These are phyloP conservation scores for Warburgia ugandensis DNA, from an alignment of 164 flowering plant species.

Conservation along the genomic window DNA sequence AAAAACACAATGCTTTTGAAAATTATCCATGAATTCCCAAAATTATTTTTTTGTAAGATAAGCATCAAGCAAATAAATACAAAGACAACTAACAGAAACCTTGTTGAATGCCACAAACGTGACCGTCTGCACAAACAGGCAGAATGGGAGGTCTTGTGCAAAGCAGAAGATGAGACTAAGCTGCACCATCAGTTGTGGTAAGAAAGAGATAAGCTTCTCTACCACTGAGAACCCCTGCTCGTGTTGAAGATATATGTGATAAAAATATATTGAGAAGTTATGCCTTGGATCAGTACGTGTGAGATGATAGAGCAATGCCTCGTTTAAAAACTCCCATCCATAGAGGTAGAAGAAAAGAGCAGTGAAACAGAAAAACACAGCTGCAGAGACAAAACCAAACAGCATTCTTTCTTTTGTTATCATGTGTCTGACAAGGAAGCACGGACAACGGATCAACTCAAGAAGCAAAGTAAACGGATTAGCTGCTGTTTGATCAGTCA, in stretches of 20 bases:
- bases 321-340: slow-evolving; percentile 80
- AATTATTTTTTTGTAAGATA: too few relatives aligned
- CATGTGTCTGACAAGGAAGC: slow-evolving; percentile 26
- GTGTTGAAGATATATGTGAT: slow-evolving; percentile 83
- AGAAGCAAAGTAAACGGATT: neutral
- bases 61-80: neutral
- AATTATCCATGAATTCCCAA: too few relatives aligned
- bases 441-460: slow-evolving; percentile 12
- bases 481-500: slow-evolving; percentile 1
- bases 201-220: slow-evolving; percentile 81
- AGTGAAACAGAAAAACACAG: slow-evolving; percentile 60
- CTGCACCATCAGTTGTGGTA: slow-evolving; percentile 88
- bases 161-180: slow-evolving; percentile 52
- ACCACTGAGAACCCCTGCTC: slow-evolving; percentile 44
- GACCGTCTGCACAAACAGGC: slow-evolving; percentile 79
- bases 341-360: slow-evolving; percentile 61
- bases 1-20: too few relatives aligned
- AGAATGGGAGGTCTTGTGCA: slow-evolving; percentile 75
- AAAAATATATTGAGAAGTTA: slow-evolving; percentile 91
- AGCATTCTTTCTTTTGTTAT: slow-evolving; percentile 45
- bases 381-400: slow-evolving; percentile 62
- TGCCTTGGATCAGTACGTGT: slow-evolving; percentile 98
- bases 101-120: slow-evolving; percentile 96
- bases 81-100: slow-evolving; percentile 31
- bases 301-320: slow-evolving; percentile 86